These are phyloP conservation scores for Fusarium nanum DNA, from an alignment of 2,329 filamentous ascomycete species.

Conservation along the genomic window DNA sequence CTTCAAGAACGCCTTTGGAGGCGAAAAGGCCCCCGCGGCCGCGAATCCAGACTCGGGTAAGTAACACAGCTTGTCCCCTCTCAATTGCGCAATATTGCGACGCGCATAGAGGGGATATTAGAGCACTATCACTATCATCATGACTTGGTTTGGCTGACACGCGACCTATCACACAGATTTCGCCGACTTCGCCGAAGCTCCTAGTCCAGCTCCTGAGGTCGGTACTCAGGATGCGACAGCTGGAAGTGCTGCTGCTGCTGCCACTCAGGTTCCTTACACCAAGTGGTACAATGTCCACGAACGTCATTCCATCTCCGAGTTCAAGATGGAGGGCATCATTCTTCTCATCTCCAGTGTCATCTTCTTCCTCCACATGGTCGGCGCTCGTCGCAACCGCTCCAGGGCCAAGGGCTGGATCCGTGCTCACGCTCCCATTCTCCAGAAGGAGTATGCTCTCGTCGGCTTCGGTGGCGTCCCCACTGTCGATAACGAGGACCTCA, in stretches of 20 bases:
- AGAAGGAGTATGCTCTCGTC: slow-evolving; percentile 86
- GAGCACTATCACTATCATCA: not conserved
- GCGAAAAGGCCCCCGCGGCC: slow-evolving; percentile 65
- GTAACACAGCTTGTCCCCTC: slow-evolving; percentile 44
- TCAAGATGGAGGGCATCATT: slow-evolving; percentile 87
- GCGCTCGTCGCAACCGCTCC: slow-evolving; percentile 80
- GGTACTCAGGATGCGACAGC: slow-evolving; percentile 61
- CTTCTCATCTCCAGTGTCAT: slow-evolving; percentile 79
- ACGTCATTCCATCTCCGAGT: slow-evolving; percentile 84
- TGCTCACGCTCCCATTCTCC: slow-evolving; percentile 77
- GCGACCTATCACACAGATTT: slow-evolving; percentile 72
- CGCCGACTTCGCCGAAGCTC: slow-evolving; percentile 87
- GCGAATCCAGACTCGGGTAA: slow-evolving; percentile 73
- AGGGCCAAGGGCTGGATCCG: slow-evolving; percentile 85
- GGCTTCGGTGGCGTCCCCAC: slow-evolving; percentile 75
- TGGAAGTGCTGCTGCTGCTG: slow-evolving; percentile 59
- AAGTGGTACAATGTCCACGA: slow-evolving; percentile 98
- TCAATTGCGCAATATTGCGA: slow-evolving; percentile 33
- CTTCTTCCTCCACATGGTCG: slow-evolving; percentile 82
- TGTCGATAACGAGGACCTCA: slow-evolving; percentile 56
- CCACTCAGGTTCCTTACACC: slow-evolving; percentile 74
- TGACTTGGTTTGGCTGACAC: slow-evolving; percentile 42
- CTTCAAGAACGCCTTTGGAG: slow-evolving; percentile 77
- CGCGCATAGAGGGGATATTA: slow-evolving; percentile 15
- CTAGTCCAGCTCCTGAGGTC: slow-evolving; percentile 71